phyloP scores from a whole-genome alignment of 768 basidiomycete species.

The Mycena epipterygia region DNA sequence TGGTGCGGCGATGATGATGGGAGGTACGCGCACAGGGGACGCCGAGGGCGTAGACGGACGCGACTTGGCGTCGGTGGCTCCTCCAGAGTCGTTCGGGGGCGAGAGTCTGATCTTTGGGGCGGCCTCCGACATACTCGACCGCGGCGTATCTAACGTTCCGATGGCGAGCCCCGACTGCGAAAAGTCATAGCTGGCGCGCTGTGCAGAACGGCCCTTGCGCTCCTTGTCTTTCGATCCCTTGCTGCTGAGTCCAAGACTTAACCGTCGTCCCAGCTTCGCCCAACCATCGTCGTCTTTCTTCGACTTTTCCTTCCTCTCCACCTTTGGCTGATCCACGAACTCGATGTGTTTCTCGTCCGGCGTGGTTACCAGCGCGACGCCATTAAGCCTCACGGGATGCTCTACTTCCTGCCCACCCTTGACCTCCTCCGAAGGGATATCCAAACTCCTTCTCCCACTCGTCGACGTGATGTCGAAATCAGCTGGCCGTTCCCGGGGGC shows the following conservation, averaged over 20 bases:
- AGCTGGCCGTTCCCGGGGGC: constrained; percentile 43
- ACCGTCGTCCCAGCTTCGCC: constrained; percentile 74
- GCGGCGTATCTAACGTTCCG: constrained; percentile 2
- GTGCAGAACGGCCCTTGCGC: constrained; percentile 50
- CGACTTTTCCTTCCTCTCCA: constrained; percentile 53
- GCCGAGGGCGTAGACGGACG: constrained; percentile 7
- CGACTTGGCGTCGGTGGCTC: constrained; percentile 29
- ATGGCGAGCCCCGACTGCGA: constrained; percentile 1
- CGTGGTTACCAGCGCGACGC: constrained; percentile 33
- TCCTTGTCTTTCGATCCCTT: constrained; percentile 50
- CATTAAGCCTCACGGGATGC: constrained; percentile 43
- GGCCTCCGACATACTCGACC: constrained; percentile 16
- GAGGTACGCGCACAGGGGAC: constrained; percentile 22
- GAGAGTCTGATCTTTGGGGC: constrained; percentile 27
- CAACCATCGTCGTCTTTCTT: constrained; percentile 62
- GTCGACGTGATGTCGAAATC: constrained; percentile 50
- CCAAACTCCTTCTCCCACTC: constrained; percentile 59
- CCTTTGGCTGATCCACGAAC: constrained; percentile 50
- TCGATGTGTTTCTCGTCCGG: constrained; percentile 54
- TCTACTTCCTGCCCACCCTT: constrained; percentile 47
- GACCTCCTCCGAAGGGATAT: constrained; percentile 47
- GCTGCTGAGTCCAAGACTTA: constrained; percentile 71
- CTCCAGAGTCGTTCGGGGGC: no score
- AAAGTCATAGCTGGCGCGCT: constrained; percentile 40
- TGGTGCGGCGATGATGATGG: constrained; percentile 38